Evolutionary conservation across 2,329 filamentous ascomycete species (phyloP).

Genomic region (Verticillium longisporum): DNA sequence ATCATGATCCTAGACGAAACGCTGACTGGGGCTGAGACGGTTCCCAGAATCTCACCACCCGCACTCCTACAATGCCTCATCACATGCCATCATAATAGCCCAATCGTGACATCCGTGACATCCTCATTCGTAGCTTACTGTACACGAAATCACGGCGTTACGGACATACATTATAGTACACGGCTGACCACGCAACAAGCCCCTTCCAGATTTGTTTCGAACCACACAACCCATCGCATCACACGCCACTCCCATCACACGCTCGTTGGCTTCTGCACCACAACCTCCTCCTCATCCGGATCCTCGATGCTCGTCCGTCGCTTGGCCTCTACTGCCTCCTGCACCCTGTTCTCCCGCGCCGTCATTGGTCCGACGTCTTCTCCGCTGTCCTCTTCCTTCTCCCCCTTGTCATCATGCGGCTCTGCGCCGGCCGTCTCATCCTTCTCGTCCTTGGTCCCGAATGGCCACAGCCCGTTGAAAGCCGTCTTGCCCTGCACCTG

Average conservation of each 20-base stretch:
- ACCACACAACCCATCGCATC: background rate
- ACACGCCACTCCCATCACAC: background rate
- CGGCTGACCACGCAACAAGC: background rate
- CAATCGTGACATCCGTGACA: background rate
- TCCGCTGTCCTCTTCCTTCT: conserved; percentile 22
- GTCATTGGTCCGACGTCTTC: conserved; percentile 13
- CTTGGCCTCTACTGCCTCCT: conserved; percentile 43
- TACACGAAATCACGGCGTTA: background rate
- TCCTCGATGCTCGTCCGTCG: conserved; percentile 53
- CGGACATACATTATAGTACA: background rate
- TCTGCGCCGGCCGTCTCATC: conserved; percentile 19
- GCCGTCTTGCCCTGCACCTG: conserved; percentile 24
- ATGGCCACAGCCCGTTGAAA: conserved; percentile 52
- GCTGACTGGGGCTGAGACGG: background rate
- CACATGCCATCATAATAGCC: background rate
- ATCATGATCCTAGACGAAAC: background rate
- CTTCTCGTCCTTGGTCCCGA: conserved; percentile 34
- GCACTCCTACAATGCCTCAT: background rate
- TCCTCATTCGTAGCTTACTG: background rate
- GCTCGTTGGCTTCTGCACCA: conserved; percentile 18
- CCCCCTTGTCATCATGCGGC: conserved; percentile 14
- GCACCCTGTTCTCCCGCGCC: conserved; percentile 34
- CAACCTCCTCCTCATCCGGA: conserved; percentile 46
- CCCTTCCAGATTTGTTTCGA: background rate
- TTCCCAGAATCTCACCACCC: no score